A percentile compares a stretch with the other conserved stretches of the same genome.
Evolutionary conservation across 2,329 filamentous ascomycete genomes (phyloP).

Genomic region (Zymoseptoria crescenta): DNA sequence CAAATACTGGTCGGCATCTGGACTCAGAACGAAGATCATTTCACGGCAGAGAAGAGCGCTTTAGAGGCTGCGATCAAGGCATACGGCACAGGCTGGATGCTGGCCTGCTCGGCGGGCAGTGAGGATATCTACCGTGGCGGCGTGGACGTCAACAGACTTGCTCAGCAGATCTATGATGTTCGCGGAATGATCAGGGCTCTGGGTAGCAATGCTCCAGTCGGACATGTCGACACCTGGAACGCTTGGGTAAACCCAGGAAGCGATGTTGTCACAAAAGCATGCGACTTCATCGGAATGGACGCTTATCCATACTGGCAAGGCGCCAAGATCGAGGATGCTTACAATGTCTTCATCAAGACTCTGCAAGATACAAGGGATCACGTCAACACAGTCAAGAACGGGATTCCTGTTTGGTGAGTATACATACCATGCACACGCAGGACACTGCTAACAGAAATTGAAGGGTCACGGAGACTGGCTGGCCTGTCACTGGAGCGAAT

Average conservation of each 20-base stretch:
- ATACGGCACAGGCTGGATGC: constrained; percentile 52
- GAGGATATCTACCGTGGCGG: constrained; percentile 59
- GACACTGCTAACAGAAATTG: not conserved
- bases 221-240: constrained; percentile 56
- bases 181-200: constrained; percentile 45
- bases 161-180: constrained; percentile 44
- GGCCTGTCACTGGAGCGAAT: constrained; percentile 50
- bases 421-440: not conserved
- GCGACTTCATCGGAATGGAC: constrained; percentile 59
- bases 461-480: constrained; percentile 50
- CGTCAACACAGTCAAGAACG: constrained; percentile 33
- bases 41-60: constrained; percentile 53
- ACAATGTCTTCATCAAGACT: constrained; percentile 45
- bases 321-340: constrained; percentile 49
- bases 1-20: constrained; percentile 59
- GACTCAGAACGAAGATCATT: constrained; percentile 44
- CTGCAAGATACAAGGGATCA: constrained; percentile 32
- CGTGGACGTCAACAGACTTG: constrained; percentile 34
- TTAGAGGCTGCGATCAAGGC: constrained; percentile 49
- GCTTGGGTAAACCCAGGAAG: constrained; percentile 49
- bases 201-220: constrained; percentile 44
- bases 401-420: constrained; percentile 14
- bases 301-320: constrained; percentile 61
- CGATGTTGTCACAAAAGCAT: constrained; percentile 51
- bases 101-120: constrained; percentile 58